Evolutionary conservation across 345 rosid genomes (phyloP).

Genomic region (Citrus reticulata): DNA sequence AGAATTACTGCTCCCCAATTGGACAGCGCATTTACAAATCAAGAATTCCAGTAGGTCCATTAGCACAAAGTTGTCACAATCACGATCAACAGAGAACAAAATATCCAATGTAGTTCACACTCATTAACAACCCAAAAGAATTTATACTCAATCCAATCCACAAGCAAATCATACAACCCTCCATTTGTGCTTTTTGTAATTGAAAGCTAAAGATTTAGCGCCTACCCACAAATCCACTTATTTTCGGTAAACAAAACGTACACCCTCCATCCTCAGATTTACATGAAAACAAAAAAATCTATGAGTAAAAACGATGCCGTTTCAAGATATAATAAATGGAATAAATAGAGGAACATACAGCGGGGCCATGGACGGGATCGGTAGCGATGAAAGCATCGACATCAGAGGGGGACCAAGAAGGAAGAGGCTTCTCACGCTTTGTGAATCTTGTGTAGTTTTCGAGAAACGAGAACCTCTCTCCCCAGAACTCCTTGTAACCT

Average conservation of each 20-base stretch:
- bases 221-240: not conserved
- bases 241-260: no score
- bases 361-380: constrained; percentile 80
- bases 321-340: not conserved
- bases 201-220: not conserved
- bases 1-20: not conserved
- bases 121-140: not conserved
- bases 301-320: no score
- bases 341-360: constrained; percentile 33
- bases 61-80: not conserved
- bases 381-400: constrained; percentile 78
- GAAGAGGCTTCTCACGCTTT: constrained; percentile 55
- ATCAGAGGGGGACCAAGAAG: constrained; percentile 81
- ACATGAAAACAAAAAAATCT: not conserved
- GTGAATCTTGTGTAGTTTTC: constrained; percentile 58
- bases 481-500: constrained; percentile 66
- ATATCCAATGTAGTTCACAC: not conserved
- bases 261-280: not conserved
- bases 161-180: no score
- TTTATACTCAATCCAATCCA: not conserved
- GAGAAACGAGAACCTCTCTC: constrained; percentile 50
- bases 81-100: not conserved
- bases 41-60: no score
- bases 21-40: not conserved
- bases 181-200: no score